phyloP scores from a whole-genome alignment of 1,139 yeast species.

The Pichia inconspicua region DNA sequence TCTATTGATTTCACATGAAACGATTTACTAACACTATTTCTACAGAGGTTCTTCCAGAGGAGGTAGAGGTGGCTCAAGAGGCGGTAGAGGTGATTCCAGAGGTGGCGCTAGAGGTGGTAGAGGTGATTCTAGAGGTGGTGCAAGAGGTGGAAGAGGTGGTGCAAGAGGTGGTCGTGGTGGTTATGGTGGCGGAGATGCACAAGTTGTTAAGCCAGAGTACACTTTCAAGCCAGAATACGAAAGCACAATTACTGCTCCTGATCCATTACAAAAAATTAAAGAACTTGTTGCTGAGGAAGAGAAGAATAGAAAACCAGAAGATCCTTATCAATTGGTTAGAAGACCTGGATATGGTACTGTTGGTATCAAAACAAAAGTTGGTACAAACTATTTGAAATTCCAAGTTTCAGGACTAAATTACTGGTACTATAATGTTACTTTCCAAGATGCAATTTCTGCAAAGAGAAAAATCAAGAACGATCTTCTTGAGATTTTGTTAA shows the following conservation, averaged over 20 bases:
- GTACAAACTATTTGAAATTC: conserved; percentile 18
- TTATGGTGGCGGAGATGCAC: conserved; percentile 14
- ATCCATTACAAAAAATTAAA: conserved; percentile 13
- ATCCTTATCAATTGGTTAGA: conserved; percentile 11
- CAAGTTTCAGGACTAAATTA: conserved; percentile 14
- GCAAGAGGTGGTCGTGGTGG: conserved; percentile 15
- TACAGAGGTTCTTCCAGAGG: conserved; percentile 10
- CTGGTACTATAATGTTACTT: conserved; percentile 19
- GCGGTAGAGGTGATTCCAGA: conserved; percentile 10
- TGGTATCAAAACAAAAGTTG: conserved; percentile 21
- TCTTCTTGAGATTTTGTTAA: conserved; percentile 15
- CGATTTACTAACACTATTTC: background rate
- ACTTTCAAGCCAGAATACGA: conserved; percentile 18
- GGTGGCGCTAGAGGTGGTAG: conserved; percentile 12
- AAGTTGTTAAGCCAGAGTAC: conserved; percentile 17
- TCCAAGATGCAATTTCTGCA: conserved; percentile 15
- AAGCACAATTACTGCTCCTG: conserved; percentile 8
- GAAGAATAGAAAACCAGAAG: conserved; percentile 12
- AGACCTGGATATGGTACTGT: conserved; percentile 20
- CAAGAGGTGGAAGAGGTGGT: conserved; percentile 10
- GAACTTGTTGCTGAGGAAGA: conserved; percentile 11
- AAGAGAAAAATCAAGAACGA: conserved; percentile 17
- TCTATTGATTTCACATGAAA: too few species aligned
- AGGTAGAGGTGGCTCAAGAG: conserved; percentile 1
- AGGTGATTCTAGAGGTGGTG: conserved; percentile 10